Conservation (phyloP, 345 rosid genomes). For the Dipteronia dyeriana region DNA sequence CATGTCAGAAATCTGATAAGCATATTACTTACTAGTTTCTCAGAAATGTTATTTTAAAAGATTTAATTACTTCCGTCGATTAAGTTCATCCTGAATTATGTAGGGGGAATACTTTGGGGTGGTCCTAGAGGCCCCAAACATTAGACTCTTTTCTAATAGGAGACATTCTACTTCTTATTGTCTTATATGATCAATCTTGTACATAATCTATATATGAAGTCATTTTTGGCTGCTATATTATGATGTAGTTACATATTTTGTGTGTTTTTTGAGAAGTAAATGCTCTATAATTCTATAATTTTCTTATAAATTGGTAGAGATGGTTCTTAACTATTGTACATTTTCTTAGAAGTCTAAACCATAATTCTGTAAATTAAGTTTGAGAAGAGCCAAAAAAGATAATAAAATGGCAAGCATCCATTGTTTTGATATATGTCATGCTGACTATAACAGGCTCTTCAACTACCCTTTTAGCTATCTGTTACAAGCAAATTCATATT, state of each 20-base stretch:
- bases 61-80: not conserved
- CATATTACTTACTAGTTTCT: slow-evolving; percentile 8
- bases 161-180: not conserved
- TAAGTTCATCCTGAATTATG: not conserved
- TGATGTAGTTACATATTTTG: not conserved
- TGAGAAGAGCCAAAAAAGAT: no score
- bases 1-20: slow-evolving; percentile 30
- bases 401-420: not conserved
- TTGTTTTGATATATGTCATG: not conserved
- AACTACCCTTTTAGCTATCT: not conserved
- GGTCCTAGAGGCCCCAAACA: not conserved
- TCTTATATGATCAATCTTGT: slow-evolving; percentile 3
- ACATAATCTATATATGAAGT: not conserved
- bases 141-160: not conserved
- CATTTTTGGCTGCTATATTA: not conserved
- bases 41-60: slow-evolving; percentile 11
- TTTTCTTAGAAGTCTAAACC: not conserved
- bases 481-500: not conserved
- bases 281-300: no score
- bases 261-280: not conserved
- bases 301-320: not conserved
- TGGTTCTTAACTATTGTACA: not conserved
- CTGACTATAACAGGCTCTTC: not conserved
- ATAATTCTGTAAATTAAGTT: no score
- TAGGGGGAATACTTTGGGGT: not conserved